Percentiles rank a stretch among this genome's conserved stretches.
These are phyloP conservation scores for Sporothrix luriei DNA, from an alignment of 2,329 filamentous ascomycete species.

Conservation along the genomic window DNA sequence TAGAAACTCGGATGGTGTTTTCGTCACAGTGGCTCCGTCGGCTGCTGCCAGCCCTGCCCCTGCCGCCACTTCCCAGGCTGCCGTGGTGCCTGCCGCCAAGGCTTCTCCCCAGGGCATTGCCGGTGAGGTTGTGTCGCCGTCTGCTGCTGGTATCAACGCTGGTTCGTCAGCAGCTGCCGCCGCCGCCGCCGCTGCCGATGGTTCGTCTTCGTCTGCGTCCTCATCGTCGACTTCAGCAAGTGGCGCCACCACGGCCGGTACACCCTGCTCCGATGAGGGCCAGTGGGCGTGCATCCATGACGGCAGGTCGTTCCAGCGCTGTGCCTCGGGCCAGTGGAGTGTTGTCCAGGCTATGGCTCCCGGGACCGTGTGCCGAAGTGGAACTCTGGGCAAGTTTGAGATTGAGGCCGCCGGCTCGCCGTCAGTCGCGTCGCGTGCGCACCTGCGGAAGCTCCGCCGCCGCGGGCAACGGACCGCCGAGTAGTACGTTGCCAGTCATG, in stretches of 20 bases:
- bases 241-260: constrained; percentile 41
- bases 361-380: constrained; percentile 54
- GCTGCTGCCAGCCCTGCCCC: constrained; percentile 36
- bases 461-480: background rate
- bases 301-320: constrained; percentile 61
- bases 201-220: background rate
- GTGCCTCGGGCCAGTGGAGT: constrained; percentile 62
- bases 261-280: constrained; percentile 57
- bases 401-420: background rate
- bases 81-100: constrained; percentile 45
- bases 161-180: background rate
- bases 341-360: constrained; percentile 52
- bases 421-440: background rate
- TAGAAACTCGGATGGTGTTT: constrained; percentile 43
- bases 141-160: background rate
- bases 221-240: constrained; percentile 19
- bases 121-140: constrained; percentile 37
- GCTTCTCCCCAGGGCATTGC: constrained; percentile 36
- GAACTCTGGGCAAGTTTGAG: constrained; percentile 27
- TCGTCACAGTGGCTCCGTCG: constrained; percentile 43
- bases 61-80: constrained; percentile 39
- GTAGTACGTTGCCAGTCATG: background rate
- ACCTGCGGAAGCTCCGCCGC: constrained; percentile 7
- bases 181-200: background rate
- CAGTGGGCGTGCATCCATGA: constrained; percentile 59